phyloP scores from a whole-genome alignment of 1,284 basidiomycete genomes.

The Rhodotorula sp. region DNA sequence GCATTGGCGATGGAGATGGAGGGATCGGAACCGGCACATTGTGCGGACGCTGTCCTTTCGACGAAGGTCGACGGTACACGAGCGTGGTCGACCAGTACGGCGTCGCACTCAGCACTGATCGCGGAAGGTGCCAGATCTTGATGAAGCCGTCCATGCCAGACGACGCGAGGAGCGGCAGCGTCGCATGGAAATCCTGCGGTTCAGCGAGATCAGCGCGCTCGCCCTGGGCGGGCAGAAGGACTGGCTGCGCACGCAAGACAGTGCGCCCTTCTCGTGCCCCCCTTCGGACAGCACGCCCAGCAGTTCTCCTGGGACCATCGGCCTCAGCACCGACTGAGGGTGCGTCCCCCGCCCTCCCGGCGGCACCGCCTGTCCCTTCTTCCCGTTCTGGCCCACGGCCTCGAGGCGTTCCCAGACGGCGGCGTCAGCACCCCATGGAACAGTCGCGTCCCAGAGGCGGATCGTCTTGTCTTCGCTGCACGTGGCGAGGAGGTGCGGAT shows the following conservation, averaged over 20 bases:
- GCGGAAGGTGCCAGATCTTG: conserved; percentile 18
- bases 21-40: no score
- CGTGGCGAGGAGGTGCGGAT: conserved; percentile 49
- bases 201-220: rapidly evolving
- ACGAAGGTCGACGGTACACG: background rate
- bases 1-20: background rate
- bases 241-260: conserved; percentile 11
- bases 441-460: conserved; percentile 46
- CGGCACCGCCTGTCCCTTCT: background rate
- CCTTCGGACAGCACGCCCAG: conserved; percentile 2
- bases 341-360: background rate
- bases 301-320: conserved; percentile 20
- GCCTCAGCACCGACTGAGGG: background rate
- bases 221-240: background rate
- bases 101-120: background rate
- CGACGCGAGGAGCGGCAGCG: conserved; percentile 19
- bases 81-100: conserved; percentile 7
- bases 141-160: conserved; percentile 23
- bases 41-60: background rate
- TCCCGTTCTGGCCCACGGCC: background rate
- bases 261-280: conserved; percentile 8
- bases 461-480: conserved; percentile 47
- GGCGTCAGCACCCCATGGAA: conserved; percentile 14
- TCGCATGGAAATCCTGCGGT: conserved; percentile 24
- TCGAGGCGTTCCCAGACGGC: background rate